phyloP scores from a whole-genome alignment of 140 eudicot genomes.

The Bidens hawaiensis region DNA sequence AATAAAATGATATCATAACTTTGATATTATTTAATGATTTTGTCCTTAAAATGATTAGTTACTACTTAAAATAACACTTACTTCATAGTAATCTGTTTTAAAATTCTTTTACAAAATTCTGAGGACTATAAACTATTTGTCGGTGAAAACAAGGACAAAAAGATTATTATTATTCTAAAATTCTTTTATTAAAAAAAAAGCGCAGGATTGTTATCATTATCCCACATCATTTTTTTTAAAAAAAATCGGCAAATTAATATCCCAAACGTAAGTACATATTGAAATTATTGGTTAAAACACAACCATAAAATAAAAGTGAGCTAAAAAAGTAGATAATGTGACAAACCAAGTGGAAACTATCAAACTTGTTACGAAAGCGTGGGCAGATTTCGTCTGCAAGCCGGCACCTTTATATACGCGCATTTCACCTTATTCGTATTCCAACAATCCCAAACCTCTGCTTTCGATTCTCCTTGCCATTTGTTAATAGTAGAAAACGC shows the following conservation, averaged over 20 bases:
- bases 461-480: background rate
- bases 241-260: background rate
- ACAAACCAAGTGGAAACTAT: background rate
- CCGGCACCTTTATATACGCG: background rate
- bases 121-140: background rate
- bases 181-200: background rate
- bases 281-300: background rate
- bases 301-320: background rate
- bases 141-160: background rate
- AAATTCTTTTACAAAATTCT: background rate
- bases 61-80: no score
- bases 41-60: no score
- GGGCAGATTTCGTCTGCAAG: background rate
- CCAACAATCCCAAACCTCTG: constrained; percentile 1
- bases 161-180: background rate
- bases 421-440: constrained; percentile 2
- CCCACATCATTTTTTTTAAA: background rate
- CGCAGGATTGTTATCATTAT: no score
- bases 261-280: background rate
- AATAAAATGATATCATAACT: no score
- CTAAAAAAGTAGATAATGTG: background rate
- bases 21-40: no score
- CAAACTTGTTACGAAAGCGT: background rate
- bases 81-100: no score
- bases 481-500: background rate